A percentile compares a stretch with the other conserved stretches of the same genome.
Evolutionary conservation across 139 green algal genomes (phyloP).

Genomic region (Trebouxia sp.): DNA sequence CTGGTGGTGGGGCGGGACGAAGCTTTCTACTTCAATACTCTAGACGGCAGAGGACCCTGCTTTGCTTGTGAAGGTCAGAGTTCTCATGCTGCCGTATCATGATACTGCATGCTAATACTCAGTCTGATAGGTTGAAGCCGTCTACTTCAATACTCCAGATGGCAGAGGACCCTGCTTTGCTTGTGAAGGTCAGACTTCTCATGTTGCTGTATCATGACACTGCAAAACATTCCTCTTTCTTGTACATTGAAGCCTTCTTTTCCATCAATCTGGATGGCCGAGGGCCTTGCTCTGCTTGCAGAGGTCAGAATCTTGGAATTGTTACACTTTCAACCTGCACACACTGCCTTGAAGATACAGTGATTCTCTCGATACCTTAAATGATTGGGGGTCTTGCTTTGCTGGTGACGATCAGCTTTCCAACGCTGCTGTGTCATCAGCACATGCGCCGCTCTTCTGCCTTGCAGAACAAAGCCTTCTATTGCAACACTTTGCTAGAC

Average conservation of each 20-base stretch:
- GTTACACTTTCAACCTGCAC: not conserved
- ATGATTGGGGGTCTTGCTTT: not conserved
- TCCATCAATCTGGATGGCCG: conserved; percentile 76
- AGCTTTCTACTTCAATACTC: conserved; percentile 80
- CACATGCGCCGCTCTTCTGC: not conserved
- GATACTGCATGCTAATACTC: not conserved
- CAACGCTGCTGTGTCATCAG: not conserved
- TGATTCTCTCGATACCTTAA: no score
- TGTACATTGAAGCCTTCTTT: conserved; percentile 69
- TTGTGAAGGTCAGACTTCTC: conserved; percentile 64
- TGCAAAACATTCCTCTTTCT: not conserved
- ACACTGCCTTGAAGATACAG: not conserved
- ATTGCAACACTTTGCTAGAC: conserved; percentile 73
- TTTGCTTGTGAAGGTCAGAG: conserved; percentile 69
- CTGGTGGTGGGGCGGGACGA: conserved; percentile 65
- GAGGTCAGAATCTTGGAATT: conserved; percentile 37
- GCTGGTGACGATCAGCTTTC: not conserved
- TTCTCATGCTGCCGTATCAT: not conserved
- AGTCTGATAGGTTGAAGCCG: conserved; percentile 52
- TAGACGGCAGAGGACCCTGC: conserved; percentile 68
- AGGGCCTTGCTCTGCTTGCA: conserved; percentile 70
- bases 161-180: conserved; percentile 70
- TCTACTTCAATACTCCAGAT: conserved; percentile 82
- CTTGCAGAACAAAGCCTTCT: conserved; percentile 65
- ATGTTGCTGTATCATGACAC: not conserved